phyloP scores from a whole-genome alignment of 768 basidiomycete species.

The Austroboletus festivus region DNA sequence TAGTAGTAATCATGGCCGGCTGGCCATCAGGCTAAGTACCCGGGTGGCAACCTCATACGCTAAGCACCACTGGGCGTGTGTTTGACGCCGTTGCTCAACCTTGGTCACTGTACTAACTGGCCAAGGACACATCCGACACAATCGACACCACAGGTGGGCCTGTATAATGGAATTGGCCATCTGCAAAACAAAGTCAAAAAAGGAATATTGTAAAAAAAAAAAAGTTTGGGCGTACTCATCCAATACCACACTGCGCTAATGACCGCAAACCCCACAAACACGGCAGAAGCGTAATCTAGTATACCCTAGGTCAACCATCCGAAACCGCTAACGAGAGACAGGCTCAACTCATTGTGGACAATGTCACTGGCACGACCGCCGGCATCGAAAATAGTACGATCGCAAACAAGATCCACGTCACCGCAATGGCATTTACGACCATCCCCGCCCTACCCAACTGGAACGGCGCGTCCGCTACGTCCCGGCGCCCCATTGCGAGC shows the following conservation, averaged over 20 bases:
- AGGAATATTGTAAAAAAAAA: background rate
- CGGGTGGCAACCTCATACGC: too few species aligned
- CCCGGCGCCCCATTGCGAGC: conserved; percentile 35
- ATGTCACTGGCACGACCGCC: conserved; percentile 53
- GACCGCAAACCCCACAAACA: conserved; percentile 59
- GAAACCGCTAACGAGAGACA: too few species aligned
- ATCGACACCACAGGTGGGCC: conserved; percentile 39
- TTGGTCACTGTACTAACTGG: too few species aligned
- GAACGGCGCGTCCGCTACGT: conserved; percentile 49
- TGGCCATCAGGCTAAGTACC: too few species aligned
- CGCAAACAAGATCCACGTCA: conserved; percentile 60
- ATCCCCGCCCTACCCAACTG: conserved; percentile 44
- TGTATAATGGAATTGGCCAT: conserved; percentile 41
- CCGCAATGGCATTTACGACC: conserved; percentile 47
- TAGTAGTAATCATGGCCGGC: too few species aligned
- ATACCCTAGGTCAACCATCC: too few species aligned
- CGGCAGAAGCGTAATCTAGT: too few species aligned
- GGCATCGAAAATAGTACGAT: conserved; percentile 71
- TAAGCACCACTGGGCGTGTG: too few species aligned
- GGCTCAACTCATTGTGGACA: conserved; percentile 43
- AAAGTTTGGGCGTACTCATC: conserved; percentile 40
- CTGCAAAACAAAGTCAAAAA: conserved; percentile 22
- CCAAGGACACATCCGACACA: conserved; percentile 4
- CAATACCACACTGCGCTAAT: conserved; percentile 62
- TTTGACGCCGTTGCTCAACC: too few species aligned